Percentiles rank a stretch among this genome's conserved stretches.
phyloP scores from a whole-genome alignment of 108 stramenopile genomes.

The Parietichytrium sp. region DNA sequence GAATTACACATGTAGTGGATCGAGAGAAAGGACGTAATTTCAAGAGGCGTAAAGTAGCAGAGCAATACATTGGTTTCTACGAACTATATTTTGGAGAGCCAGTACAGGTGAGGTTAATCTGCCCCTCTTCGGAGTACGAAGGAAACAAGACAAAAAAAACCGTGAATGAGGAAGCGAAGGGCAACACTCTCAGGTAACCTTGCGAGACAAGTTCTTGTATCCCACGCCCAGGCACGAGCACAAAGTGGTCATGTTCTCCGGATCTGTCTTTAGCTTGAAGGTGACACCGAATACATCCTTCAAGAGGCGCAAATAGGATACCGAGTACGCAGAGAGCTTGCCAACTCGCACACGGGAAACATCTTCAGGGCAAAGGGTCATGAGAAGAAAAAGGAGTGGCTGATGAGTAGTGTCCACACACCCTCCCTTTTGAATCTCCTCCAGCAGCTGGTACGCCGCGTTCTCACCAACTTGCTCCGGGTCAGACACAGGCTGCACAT shows the following conservation, averaged over 20 bases:
- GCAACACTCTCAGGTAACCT: not conserved
- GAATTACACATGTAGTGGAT: no score
- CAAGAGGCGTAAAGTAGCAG: no score
- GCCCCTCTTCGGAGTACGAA: no score
- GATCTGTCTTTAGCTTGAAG: constrained; percentile 55
- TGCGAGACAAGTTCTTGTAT: constrained; percentile 58
- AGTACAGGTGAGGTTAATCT: no score
- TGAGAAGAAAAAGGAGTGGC: constrained; percentile 81
- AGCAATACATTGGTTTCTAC: no score
- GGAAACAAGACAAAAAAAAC: no score
- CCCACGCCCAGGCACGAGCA: constrained; percentile 59
- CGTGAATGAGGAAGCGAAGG: no score
- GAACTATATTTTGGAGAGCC: no score
- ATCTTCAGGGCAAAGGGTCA: constrained; percentile 95
- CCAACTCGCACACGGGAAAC: constrained; percentile 57
- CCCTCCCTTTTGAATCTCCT: constrained; percentile 86
- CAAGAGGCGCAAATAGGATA: constrained; percentile 53
- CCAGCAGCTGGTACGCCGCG: constrained; percentile 77
- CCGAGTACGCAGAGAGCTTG: constrained; percentile 44
- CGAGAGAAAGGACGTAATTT: no score
- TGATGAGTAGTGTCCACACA: constrained; percentile 85
- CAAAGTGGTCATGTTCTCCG: constrained; percentile 42
- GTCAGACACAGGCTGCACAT: constrained; percentile 38
- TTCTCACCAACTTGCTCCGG: constrained; percentile 90
- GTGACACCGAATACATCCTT: constrained; percentile 56